A percentile compares a stretch with the other conserved stretches of the same genome.
phyloP scores from a whole-genome alignment of 1,139 yeast species.

The Pneumocystis murina region DNA sequence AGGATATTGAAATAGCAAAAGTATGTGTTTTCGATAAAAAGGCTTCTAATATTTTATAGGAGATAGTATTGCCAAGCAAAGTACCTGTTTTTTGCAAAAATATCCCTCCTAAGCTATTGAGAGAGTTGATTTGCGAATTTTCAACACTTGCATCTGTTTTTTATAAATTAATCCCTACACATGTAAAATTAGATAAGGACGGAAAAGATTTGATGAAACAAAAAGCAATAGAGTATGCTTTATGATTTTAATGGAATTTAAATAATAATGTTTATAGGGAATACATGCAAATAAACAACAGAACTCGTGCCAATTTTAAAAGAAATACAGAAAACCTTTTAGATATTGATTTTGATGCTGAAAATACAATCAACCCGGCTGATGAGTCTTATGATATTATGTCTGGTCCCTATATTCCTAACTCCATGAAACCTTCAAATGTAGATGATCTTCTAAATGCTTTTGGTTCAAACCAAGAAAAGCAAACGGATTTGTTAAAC shows the following conservation, averaged over 20 bases:
- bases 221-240: conserved; percentile 38
- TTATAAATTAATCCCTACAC: conserved; percentile 65
- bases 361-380: conserved; percentile 16
- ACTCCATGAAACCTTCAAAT: conserved; percentile 12
- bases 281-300: conserved; percentile 59
- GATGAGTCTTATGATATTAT: conserved; percentile 19
- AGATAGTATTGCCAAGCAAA: neutral
- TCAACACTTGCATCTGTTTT: conserved; percentile 81
- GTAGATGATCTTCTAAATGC: conserved; percentile 9
- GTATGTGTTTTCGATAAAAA: conserved; percentile 42
- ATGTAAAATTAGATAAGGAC: conserved; percentile 36
- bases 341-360: conserved; percentile 52
- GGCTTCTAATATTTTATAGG: conserved; percentile 35
- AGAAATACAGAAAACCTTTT: conserved; percentile 65
- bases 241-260: neutral
- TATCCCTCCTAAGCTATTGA: conserved; percentile 54
- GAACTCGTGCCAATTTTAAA: conserved; percentile 37
- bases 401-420: conserved; percentile 14
- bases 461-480: conserved; percentile 15
- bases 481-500: conserved; percentile 19
- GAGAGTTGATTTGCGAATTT: conserved; percentile 56
- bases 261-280: conserved; percentile 26
- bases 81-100: conserved; percentile 13
- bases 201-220: conserved; percentile 32
- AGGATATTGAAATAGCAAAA: conserved; percentile 35